A percentile compares a stretch with the other conserved stretches of the same genome.
phyloP scores from a whole-genome alignment of 108 stramenopile genomes.

The Craspedostauros australis region DNA sequence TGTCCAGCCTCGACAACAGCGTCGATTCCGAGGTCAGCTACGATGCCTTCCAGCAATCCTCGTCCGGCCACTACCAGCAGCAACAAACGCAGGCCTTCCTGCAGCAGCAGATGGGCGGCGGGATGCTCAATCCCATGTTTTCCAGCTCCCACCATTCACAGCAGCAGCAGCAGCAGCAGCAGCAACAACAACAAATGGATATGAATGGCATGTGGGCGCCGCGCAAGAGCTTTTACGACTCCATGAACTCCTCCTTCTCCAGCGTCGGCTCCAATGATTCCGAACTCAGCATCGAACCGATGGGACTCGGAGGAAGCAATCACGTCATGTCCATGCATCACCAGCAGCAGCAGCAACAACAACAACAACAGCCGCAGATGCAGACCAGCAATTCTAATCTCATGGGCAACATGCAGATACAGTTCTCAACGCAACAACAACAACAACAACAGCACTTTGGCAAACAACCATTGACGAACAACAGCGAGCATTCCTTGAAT shows the following conservation, averaged over 20 bases:
- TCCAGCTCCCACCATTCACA: too few species aligned
- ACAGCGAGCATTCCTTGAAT: too few species aligned
- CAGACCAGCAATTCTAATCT: not conserved
- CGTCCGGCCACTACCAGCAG: too few species aligned
- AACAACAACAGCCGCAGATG: not conserved
- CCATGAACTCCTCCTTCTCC: slow-evolving; percentile 22
- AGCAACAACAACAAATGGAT: too few species aligned
- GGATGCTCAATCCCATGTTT: too few species aligned
- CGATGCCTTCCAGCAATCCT: too few species aligned
- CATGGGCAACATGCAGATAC: not conserved
- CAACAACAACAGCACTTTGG: not conserved
- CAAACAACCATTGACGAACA: too few species aligned
- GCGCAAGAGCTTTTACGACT: slow-evolving; percentile 9
- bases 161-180: too few species aligned
- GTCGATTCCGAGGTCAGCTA: not conserved
- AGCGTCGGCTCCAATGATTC: slow-evolving; percentile 11
- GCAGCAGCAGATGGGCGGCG: too few species aligned
- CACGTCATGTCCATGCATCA: slow-evolving; percentile 1
- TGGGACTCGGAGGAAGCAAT: slow-evolving; percentile 12
- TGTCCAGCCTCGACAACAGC: slow-evolving; percentile 6
- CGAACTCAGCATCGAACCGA: slow-evolving; percentile 17
- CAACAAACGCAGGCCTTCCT: too few species aligned
- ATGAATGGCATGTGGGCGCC: too few species aligned
- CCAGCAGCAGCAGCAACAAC: slow-evolving; percentile 7
- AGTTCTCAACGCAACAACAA: not conserved